These are phyloP conservation scores for Lactarius akahatsu DNA, from an alignment of 768 basidiomycete species.

Conservation along the genomic window DNA sequence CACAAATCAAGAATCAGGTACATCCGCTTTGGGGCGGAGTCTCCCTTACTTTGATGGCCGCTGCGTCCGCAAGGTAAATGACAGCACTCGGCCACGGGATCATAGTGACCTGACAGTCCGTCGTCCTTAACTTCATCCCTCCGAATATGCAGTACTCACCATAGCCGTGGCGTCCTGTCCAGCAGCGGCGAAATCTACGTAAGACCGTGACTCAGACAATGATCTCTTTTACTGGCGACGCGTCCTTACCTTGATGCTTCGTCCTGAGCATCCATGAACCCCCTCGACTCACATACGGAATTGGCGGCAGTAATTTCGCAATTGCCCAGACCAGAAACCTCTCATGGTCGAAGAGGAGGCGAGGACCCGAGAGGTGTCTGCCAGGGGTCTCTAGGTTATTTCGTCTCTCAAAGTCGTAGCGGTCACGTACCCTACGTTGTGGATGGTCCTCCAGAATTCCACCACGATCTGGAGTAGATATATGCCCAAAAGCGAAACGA, in stretches of 20 bases:
- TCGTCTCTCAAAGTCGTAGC: not conserved
- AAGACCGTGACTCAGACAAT: not conserved
- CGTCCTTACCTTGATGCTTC: conserved; percentile 13
- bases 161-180: conserved; percentile 17
- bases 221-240: not conserved
- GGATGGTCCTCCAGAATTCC: conserved; percentile 10
- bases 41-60: conserved; percentile 20
- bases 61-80: conserved; percentile 21
- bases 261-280: not conserved
- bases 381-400: not conserved
- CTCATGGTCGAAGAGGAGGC: not conserved
- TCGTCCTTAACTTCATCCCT: not conserved
- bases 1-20: not conserved
- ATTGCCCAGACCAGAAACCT: not conserved
- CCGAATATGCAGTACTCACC: not conserved
- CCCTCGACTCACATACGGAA: not conserved
- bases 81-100: not conserved
- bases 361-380: conserved; percentile 13
- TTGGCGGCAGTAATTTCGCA: not conserved
- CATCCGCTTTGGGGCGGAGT: not conserved
- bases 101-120: conserved; percentile 3
- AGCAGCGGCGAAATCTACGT: conserved; percentile 15
- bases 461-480: not conserved
- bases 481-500: conserved; percentile 2
- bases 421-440: not conserved